Base-by-base conservation (phyloP, 352 stramenopile genomes). In the Peronosclerospora sorghi region DNA sequence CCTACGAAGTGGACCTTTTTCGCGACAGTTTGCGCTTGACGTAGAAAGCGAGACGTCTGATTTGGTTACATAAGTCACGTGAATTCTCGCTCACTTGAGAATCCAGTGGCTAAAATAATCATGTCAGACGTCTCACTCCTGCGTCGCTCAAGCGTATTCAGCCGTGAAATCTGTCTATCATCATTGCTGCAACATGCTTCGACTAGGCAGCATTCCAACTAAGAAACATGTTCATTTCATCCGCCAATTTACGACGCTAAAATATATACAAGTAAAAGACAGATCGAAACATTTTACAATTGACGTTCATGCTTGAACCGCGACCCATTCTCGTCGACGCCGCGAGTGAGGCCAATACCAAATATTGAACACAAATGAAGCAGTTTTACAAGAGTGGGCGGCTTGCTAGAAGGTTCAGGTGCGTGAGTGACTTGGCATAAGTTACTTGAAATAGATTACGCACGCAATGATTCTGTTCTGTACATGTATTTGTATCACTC, bases 1-100 rank as follows among this genome's bases (percentile, higher is more conserved):
- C 63, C 17, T 54, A 78, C 48, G 51, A 77, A 1, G 53, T 85
- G 14, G 83, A 82, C 54, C 23, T 42, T n/a, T 24, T 83, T 70
- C 18, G 72, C 62, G 12, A 82, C 69, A 10, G 54, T n/a, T n/a
- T n/a, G n/a, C n/a, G n/a, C n/a, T n/a, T n/a, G n/a, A n/a, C n/a
- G n/a, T n/a, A n/a, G n/a, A n/a, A n/a, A n/a, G n/a, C n/a, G n/a
- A n/a, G n/a, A n/a, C n/a, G n/a, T n/a, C n/a, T n/a, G n/a, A n/a
- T n/a, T n/a, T n/a, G n/a, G n/a, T n/a, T n/a, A n/a, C n/a, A n/a
- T n/a, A n/a, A n/a, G n/a, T n/a, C n/a, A n/a, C n/a, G n/a, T n/a
- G n/a, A n/a, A n/a, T n/a, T n/a, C n/a, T n/a, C n/a, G n/a, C n/a
- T n/a, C n/a, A n/a, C 8, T 20, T 20, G 2, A 36, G 3, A 32